A percentile compares a stretch with the other conserved stretches of the same genome.
Evolutionary conservation across 768 basidiomycete species (phyloP).

Genomic region (Lactarius vividus): DNA sequence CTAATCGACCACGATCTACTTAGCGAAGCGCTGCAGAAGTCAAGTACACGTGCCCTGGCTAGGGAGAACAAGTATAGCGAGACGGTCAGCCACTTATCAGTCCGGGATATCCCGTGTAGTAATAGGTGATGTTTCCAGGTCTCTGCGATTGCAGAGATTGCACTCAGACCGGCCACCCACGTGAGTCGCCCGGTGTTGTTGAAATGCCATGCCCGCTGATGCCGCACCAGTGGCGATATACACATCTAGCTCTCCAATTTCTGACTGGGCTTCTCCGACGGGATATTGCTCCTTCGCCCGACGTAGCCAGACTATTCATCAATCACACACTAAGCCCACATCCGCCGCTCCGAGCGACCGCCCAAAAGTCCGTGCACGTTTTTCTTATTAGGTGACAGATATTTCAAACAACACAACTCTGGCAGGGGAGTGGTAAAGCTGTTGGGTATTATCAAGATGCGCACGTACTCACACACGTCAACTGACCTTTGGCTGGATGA

Average conservation of each 20-base stretch:
- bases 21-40: conserved; percentile 43
- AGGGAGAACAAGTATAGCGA: conserved; percentile 47
- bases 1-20: conserved; percentile 46
- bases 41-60: conserved; percentile 40
- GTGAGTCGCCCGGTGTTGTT: conserved; percentile 42
- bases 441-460: conserved; percentile 67
- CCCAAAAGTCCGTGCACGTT: conserved; percentile 51
- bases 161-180: conserved; percentile 62
- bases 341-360: conserved; percentile 58
- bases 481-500: conserved; percentile 73
- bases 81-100: conserved; percentile 42
- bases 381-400: conserved; percentile 2
- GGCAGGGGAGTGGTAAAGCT: conserved; percentile 65
- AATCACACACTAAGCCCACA: conserved; percentile 69
- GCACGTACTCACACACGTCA: conserved; percentile 60
- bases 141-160: conserved; percentile 57
- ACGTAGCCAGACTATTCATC: conserved; percentile 61
- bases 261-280: conserved; percentile 60
- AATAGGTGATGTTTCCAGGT: conserved; percentile 42
- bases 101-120: neutral
- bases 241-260: conserved; percentile 66
- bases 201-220: conserved; percentile 15
- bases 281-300: conserved; percentile 52
- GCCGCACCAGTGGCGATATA: conserved; percentile 69
- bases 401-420: conserved; percentile 11